Percentiles rank a stretch among this genome's conserved stretches.
Conservation (phyloP, 2,329 filamentous ascomycete species). For the Ascosphaera acerosa region DNA sequence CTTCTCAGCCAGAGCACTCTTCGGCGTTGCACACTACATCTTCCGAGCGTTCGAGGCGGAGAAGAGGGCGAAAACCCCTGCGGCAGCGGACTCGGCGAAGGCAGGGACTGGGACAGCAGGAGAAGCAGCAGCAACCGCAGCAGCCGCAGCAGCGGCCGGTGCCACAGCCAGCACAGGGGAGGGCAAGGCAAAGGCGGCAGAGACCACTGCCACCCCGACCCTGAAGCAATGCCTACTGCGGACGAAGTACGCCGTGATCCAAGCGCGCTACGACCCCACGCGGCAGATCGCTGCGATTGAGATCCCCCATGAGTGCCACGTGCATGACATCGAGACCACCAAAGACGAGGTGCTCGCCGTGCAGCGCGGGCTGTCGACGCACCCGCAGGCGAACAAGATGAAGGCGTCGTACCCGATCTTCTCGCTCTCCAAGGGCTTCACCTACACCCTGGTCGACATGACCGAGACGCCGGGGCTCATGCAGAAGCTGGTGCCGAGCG, state of each 20-base stretch:
- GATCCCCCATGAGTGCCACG: constrained; percentile 41
- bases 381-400: constrained; percentile 9
- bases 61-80: too few species aligned
- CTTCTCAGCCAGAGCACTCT: constrained; percentile 37
- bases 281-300: constrained; percentile 28
- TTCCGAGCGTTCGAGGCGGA: constrained; percentile 9
- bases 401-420: constrained; percentile 24
- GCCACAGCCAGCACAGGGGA: constrained; percentile 2
- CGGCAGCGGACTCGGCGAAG: too few species aligned
- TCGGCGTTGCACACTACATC: constrained; percentile 30
- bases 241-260: constrained; percentile 21
- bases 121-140: too few species aligned
- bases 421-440: constrained; percentile 49
- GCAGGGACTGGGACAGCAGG: too few species aligned
- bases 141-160: constrained; percentile 1
- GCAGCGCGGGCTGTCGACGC: constrained; percentile 8
- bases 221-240: constrained; percentile 7
- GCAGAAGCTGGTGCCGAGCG: constrained; percentile 7
- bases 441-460: constrained; percentile 15
- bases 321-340: constrained; percentile 23
- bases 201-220: too few species aligned
- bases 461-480: constrained; percentile 9
- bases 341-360: constrained; percentile 9
- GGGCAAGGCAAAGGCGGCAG: constrained; percentile 5
- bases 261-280: constrained; percentile 16